phyloP scores from a whole-genome alignment of 2,329 filamentous ascomycete species.

The Microsporum canis region DNA sequence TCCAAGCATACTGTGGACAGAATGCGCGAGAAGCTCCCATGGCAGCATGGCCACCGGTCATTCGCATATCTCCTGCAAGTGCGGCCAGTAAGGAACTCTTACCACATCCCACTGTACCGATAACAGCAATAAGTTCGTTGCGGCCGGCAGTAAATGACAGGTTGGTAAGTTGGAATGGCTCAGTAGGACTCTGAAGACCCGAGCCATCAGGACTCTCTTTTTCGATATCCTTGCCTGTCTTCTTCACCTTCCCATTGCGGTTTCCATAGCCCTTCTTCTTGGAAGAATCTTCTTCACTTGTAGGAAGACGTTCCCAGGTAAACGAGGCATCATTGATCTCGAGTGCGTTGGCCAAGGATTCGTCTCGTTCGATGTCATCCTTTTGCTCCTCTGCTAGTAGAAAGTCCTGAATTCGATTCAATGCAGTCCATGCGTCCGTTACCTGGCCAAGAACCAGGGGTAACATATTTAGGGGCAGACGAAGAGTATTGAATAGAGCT shows the following conservation, averaged over 20 bases:
- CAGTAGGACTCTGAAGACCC: constrained; percentile 17
- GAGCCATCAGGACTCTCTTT: constrained; percentile 14
- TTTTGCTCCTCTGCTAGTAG: constrained; percentile 72
- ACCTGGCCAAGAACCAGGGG: constrained; percentile 81
- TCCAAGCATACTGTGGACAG: constrained; percentile 96
- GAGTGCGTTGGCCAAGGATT: constrained; percentile 46
- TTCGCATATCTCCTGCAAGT: constrained; percentile 86
- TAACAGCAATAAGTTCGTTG: constrained; percentile 30
- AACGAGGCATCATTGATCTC: constrained; percentile 64
- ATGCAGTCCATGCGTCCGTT: constrained; percentile 76
- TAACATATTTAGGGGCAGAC: constrained; percentile 79
- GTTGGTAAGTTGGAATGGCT: constrained; percentile 33
- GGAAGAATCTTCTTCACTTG: constrained; percentile 13
- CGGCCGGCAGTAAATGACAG: constrained; percentile 27
- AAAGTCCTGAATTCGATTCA: constrained; percentile 80
- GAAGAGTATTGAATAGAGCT: constrained; percentile 82
- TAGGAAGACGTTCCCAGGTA: constrained; percentile 60
- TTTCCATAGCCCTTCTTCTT: constrained; percentile 11
- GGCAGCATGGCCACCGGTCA: constrained; percentile 59
- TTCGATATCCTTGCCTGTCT: not conserved
- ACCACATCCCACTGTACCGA: constrained; percentile 56
- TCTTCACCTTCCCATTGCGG: not conserved
- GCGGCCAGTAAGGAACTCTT: constrained; percentile 85
- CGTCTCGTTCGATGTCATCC: constrained; percentile 54
- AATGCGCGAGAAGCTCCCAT: constrained; percentile 75